Base-by-base conservation (phyloP, 1,284 basidiomycete genomes). In the Apiotrichum mycotoxinovorans region DNA sequence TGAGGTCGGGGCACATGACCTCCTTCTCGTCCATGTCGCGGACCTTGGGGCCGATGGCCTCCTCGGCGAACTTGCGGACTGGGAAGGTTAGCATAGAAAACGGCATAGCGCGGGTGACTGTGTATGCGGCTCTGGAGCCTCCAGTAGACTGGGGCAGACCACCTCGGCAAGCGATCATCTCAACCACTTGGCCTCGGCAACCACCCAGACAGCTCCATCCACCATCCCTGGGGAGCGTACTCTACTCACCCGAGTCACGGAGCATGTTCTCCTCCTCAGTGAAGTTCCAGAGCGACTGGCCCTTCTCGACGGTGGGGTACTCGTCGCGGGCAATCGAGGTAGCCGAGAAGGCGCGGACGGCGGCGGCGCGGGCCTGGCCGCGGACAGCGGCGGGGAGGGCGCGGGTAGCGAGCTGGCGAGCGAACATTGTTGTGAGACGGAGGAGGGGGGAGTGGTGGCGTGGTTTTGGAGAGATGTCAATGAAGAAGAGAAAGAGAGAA, bases 11-110 rank as follows among this genome's bases (percentile, higher is more conserved):
- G 74, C 97, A 92, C 96, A 99, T 98, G 69, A 80, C 81, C 78
- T 99, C 96, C 52, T 87, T 87, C 81, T 99, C 95, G 75, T 99
- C 95, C 96, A 99, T 99, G 71, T 93, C 90, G 41, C 87, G 84
- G 54, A 97, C 94, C 73, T 86, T 90, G 45, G 96, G 95, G 12
- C 79, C 88, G 23, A 99, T 85, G 34, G 95, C 86, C 55, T 98
- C 92, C 58, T 84, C 80, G 0, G 95, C 91, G 66, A 97, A 98
- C 41, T 88, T 85, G 70, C 83, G 83, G 25, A 96, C 93, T 91
- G 61, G 22, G 22, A n/a, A 22, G 23, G 51, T 35, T 23, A 35
- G 37, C 10, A 18, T n/a, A n/a, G n/a, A n/a, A n/a, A n/a, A n/a
- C n/a, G n/a, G n/a, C n/a, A n/a, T n/a, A n/a, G n/a, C n/a, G n/a